Base-by-base conservation (phyloP, 345 rosid genomes). In the Brassica juncea region DNA sequence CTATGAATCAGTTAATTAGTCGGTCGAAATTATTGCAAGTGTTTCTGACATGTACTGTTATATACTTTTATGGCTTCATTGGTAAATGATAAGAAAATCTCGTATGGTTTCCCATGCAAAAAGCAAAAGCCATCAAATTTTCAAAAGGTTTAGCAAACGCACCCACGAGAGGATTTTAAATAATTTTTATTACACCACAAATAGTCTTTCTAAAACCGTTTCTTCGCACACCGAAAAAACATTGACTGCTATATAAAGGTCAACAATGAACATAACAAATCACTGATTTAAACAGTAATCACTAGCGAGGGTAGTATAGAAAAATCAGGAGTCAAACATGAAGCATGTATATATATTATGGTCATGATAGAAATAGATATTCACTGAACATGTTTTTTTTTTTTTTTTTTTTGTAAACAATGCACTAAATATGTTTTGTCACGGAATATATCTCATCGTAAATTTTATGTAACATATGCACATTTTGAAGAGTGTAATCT, bases 11-110 rank as follows among this genome's bases (percentile, higher is more conserved):
- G 5, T 61, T 61, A 69, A 21, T 30, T 9, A 5, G 10, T 54
- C 21, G 64, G 32, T 25, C 64, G 64, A 59, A 1, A 59, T 59
- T 1, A 64, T 35, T 54, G 1, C 12, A 34, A 47, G 65, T 70
- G 39, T 52, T 25, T 62, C 23, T 35, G 76, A 71, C 71, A 72
- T 66, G 52, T 72, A 67, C 25, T 23, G 9, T 7, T 23, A 11
- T 9, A 58, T 25, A 25, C 6, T 4, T 59, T 9, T 59, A 23
- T 59, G 64, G 52, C 75, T 57, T 72, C 67, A 5, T 65, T 37
- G 49, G 25, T 62, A 15, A 35, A 64, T 21, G 65, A 77, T 55
- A 66, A 78, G 28, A 78, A 78, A 71, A 21, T 28, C 37, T 71
- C 16, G 72, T 70, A 28, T 69, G 7, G 32, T 11, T 59, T 27